Evolutionary conservation across 2,329 filamentous ascomycete species (phyloP).

Genomic region (Xylariaceae sp.): DNA sequence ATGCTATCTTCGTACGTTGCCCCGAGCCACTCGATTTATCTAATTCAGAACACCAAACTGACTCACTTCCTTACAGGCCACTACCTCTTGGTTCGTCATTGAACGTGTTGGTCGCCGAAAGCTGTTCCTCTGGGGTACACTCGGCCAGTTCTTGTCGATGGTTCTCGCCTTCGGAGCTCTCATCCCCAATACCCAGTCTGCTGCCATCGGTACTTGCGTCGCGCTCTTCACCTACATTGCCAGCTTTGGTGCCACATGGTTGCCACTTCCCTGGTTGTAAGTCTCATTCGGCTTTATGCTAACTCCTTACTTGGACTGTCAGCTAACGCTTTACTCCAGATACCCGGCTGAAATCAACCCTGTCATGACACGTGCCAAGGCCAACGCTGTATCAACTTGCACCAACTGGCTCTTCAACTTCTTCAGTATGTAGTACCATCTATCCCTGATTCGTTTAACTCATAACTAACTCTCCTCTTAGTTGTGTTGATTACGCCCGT

Average conservation of each 20-base stretch:
- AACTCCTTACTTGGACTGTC: not conserved
- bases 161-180: slow-evolving; percentile 58
- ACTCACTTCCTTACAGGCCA: slow-evolving; percentile 31
- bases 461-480: slow-evolving; percentile 9
- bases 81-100: slow-evolving; percentile 49
- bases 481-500: slow-evolving; percentile 59
- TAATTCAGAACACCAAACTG: not conserved
- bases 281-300: not conserved
- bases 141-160: slow-evolving; percentile 50
- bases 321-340: slow-evolving; percentile 8
- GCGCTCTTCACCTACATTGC: slow-evolving; percentile 66
- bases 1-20: slow-evolving; percentile 45
- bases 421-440: slow-evolving; percentile 26
- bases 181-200: slow-evolving; percentile 56
- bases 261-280: slow-evolving; percentile 56
- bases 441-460: not conserved
- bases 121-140: slow-evolving; percentile 41
- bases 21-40: not conserved
- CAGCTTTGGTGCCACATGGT: slow-evolving; percentile 61
- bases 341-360: slow-evolving; percentile 52
- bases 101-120: slow-evolving; percentile 43
- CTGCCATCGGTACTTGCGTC: slow-evolving; percentile 63
- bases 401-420: slow-evolving; percentile 39
- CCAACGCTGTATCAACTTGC: slow-evolving; percentile 54
- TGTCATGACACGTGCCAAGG: slow-evolving; percentile 42